phyloP scores from a whole-genome alignment of 1,284 basidiomycete species.

The Omphalotus olearius region DNA sequence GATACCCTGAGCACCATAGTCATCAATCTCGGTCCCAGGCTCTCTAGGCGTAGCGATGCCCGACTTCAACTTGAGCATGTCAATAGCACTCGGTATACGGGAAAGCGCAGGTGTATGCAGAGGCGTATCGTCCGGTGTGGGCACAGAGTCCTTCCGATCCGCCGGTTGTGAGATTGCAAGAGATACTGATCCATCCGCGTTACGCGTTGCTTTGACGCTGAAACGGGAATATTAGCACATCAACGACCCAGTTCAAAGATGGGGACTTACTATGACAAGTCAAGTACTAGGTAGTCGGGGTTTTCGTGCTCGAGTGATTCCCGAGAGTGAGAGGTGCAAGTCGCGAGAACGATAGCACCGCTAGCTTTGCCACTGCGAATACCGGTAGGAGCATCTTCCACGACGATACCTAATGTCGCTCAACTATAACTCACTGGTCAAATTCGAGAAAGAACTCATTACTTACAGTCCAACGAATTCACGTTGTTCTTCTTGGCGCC shows the following conservation, averaged over 20 bases:
- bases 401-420: conserved; percentile 39
- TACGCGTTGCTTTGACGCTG: conserved; percentile 17
- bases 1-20: conserved; percentile 10
- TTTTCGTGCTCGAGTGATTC: conserved; percentile 14
- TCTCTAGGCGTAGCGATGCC: conserved; percentile 9
- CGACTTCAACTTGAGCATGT: conserved; percentile 2
- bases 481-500: conserved; percentile 38
- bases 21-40: conserved; percentile 11
- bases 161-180: conserved; percentile 16
- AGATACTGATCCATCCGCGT: conserved; percentile 14
- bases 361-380: conserved; percentile 52
- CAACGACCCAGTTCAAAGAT: background rate
- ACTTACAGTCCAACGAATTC: conserved; percentile 32
- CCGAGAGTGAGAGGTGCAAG: conserved; percentile 42
- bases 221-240: background rate
- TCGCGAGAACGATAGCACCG: conserved; percentile 51
- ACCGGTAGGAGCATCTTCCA: conserved; percentile 63
- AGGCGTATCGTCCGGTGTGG: conserved; percentile 17
- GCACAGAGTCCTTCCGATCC: conserved; percentile 13
- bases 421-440: background rate
- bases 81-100: conserved; percentile 11
- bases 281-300: conserved; percentile 15
- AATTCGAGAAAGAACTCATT: background rate
- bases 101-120: conserved; percentile 16
- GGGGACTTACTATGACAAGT: conserved; percentile 14